These are phyloP conservation scores for Suhomyces prunicola DNA, from an alignment of 805 yeast genomes.

Conservation along the genomic window DNA sequence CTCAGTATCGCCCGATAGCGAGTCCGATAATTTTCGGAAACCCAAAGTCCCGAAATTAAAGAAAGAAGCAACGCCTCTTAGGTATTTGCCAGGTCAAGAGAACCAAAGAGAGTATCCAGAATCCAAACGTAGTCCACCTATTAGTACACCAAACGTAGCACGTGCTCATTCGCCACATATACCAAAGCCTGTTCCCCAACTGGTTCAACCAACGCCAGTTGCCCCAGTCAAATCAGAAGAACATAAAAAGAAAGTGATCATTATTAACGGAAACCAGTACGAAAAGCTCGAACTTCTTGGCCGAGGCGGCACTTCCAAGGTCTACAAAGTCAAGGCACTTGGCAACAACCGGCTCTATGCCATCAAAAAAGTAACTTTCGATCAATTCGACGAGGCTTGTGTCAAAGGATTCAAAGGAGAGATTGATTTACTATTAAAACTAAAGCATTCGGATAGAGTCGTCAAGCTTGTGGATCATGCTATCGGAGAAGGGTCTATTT, in stretches of 20 bases:
- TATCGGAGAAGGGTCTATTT: slow-evolving; percentile 59
- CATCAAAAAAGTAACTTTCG: slow-evolving; percentile 74
- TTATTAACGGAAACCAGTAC: slow-evolving; percentile 57
- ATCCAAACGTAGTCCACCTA: not conserved
- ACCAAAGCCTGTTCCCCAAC: not conserved
- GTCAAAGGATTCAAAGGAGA: slow-evolving; percentile 85
- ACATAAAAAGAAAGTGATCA: slow-evolving; percentile 26
- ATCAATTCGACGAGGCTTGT: slow-evolving; percentile 74
- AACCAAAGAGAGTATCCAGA: not conserved
- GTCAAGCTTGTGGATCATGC: slow-evolving; percentile 75
- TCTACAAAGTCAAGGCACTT: slow-evolving; percentile 67
- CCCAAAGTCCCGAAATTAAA: slow-evolving; percentile 26
- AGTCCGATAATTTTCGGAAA: slow-evolving; percentile 27
- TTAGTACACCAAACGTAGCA: not conserved
- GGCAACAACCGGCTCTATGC: slow-evolving; percentile 63
- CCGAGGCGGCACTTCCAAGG: slow-evolving; percentile 90
- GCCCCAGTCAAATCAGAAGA: slow-evolving; percentile 12
- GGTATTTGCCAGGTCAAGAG: not conserved
- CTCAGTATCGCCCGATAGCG: slow-evolving; percentile 1
- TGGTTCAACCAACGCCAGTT: not conserved
- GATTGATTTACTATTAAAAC: slow-evolving; percentile 64
- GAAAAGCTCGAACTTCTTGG: slow-evolving; percentile 79
- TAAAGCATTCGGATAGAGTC: slow-evolving; percentile 63
- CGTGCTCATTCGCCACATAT: not conserved
- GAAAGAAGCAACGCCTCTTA: not conserved